Evolutionary conservation across 1,284 basidiomycete genomes (phyloP).

Genomic region (Boletellus deceptivus): DNA sequence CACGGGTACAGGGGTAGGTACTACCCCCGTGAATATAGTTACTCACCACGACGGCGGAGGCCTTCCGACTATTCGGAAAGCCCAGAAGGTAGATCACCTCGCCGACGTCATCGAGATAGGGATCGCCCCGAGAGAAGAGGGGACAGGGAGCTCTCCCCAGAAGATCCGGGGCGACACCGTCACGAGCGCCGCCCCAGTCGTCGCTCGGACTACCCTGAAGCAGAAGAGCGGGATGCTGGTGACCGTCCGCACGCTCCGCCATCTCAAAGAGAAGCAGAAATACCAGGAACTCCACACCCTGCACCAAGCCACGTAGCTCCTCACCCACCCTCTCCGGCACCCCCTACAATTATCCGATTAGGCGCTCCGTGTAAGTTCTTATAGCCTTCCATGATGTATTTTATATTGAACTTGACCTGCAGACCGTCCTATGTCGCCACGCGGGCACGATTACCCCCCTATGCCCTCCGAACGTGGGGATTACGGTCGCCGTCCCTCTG

Average conservation of each 20-base stretch:
- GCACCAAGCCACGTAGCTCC: constrained; percentile 1
- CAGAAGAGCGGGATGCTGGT: constrained; percentile 18
- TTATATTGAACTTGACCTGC: constrained; percentile 8
- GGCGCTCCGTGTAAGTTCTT: constrained; percentile 22
- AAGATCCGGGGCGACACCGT: constrained; percentile 11
- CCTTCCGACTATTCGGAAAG: constrained; percentile 1
- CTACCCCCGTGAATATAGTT: constrained; percentile 11
- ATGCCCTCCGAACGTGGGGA: constrained; percentile 9
- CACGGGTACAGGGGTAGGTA: constrained; percentile 8
- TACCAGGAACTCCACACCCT: not conserved
- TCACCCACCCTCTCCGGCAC: constrained; percentile 22
- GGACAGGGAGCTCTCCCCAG: constrained; percentile 2
- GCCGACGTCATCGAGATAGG: not conserved
- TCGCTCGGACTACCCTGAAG: constrained; percentile 18
- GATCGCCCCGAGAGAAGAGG: constrained; percentile 1
- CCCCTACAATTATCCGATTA: constrained; percentile 33
- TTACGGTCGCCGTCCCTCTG: constrained; percentile 1
- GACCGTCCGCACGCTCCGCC: constrained; percentile 11
- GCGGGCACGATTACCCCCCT: constrained; percentile 10
- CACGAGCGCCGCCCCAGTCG: constrained; percentile 17
- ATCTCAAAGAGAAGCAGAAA: constrained; percentile 14
- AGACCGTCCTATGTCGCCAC: constrained; percentile 19
- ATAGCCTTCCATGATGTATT: not conserved
- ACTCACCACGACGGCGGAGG: constrained; percentile 11
- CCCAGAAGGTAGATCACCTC: constrained; percentile 3